Evolutionary conservation across 352 stramenopile species (phyloP), one percentile per base, ranked within the genome.

Genomic region (Globisporangium cystogenes): DNA sequence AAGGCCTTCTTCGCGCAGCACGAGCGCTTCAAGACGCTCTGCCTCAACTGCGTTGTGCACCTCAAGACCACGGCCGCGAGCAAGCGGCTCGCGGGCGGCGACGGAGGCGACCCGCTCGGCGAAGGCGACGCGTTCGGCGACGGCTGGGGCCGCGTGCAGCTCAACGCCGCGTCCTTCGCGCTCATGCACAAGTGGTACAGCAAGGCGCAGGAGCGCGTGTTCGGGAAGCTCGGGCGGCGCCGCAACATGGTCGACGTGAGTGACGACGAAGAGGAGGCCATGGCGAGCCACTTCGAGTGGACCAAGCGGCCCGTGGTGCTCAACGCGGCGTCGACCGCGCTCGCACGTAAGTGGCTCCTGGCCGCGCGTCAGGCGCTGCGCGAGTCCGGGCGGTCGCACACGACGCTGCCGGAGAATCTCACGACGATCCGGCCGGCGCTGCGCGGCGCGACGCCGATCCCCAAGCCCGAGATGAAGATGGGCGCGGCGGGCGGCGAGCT

Each of bases 1-100:
- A 98, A 98, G 63, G 81, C 81, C 14, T 99, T 98, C 57, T 99
- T 97, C 55, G 67, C 81, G 36, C 82, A 95, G 67, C 83, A 98
- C 62, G 86, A 98, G 65, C 80, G 79, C 48, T 98, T 98, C 67
- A 90, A 96, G 74, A 98, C 94, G 20, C 75, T 98, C 26, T 98
- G 93, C 55, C 67, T 98, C 18, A 93, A 89, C 49, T 98, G 95
- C 62, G 76, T 98, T 33, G 74, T 87, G 16, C 78, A 96, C 56
- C 55, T 96, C 41, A 82, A 70, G 59, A 79, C 61, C 18, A 75
- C 51, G 12, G 66, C 57, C 12, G 46, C 49, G 10, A 51, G 48
- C 49, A 54, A 57, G 8, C 67, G 61, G 5, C 49, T 74, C 0
- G 59, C 64, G 18, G 66, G 68, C 27, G 49, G 43, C 4, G 37